Conservation (phyloP, 768 basidiomycete species). For the Mrakia blollopis region DNA sequence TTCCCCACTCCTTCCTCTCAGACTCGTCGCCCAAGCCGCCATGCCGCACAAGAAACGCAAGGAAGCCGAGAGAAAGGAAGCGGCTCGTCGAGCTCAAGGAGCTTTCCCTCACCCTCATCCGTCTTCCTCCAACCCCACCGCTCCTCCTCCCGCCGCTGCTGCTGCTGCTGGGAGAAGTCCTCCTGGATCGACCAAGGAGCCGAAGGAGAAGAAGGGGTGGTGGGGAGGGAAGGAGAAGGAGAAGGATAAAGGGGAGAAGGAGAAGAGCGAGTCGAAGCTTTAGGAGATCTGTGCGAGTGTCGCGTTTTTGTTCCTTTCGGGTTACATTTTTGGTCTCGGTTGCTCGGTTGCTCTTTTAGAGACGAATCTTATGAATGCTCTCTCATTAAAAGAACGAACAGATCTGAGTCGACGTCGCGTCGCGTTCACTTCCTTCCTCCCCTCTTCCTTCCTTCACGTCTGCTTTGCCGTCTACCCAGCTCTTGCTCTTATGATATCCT, state of each 20-base stretch:
- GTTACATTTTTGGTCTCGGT: too few species aligned
- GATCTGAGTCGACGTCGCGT: too few species aligned
- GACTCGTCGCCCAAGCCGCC: constrained; percentile 33
- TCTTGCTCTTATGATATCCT: too few species aligned
- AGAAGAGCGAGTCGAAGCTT: constrained; percentile 21
- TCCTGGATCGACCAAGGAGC: neutral
- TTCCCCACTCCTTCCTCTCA: neutral
- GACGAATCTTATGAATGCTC: neutral
- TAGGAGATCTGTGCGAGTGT: neutral
- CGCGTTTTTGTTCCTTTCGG: neutral
- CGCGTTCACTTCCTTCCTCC: too few species aligned
- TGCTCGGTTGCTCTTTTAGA: neutral
- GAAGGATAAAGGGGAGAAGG: neutral
- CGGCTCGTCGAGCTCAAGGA: neutral
- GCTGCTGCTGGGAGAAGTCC: neutral
- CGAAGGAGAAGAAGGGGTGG: constrained; percentile 5
- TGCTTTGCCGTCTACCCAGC: too few species aligned
- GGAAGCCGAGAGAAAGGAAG: constrained; percentile 28
- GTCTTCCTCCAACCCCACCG: too few species aligned
- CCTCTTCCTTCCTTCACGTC: too few species aligned
- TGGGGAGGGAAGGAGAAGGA: constrained; percentile 2
- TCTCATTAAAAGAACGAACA: too few species aligned
- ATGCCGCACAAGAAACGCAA: constrained; percentile 33
- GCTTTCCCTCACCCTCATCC: neutral
- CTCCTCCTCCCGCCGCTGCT: neutral